These are phyloP conservation scores for Solanum pimpinellifolium DNA, from an alignment of 257 asterid species.

Conservation along the genomic window DNA sequence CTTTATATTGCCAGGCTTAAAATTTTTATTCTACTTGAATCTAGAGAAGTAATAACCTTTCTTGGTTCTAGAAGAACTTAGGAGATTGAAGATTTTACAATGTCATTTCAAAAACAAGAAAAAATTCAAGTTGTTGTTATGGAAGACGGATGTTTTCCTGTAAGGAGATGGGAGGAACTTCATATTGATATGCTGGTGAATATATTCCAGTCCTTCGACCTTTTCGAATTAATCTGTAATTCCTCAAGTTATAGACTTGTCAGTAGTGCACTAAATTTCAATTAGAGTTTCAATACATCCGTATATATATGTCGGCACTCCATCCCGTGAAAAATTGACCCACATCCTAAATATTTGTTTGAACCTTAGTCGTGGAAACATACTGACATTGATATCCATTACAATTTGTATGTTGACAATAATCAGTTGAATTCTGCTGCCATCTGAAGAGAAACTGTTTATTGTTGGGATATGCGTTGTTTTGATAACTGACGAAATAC, in stretches of 20 bases:
- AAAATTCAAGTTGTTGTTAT: conserved; percentile 1
- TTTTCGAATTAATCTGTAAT: conserved; percentile 45
- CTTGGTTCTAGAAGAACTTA: not conserved
- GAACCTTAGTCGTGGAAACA: no score
- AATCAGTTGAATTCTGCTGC: no score
- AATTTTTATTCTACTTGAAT: not conserved
- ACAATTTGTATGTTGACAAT: no score
- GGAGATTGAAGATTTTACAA: not conserved
- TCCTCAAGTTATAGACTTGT: conserved; percentile 21
- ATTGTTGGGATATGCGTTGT: no score
- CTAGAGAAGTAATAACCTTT: not conserved
- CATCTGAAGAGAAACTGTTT: not conserved
- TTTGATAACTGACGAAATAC: no score
- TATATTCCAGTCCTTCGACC: conserved; percentile 45
- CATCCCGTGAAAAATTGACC: no score
- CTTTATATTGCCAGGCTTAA: no score
- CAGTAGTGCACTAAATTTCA: conserved; percentile 47
- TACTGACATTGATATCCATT: no score
- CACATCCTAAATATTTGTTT: no score
- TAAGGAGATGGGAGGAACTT: conserved; percentile 60
- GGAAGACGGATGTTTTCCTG: conserved; percentile 26
- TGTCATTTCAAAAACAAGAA: not conserved
- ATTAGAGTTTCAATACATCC: conserved; percentile 51
- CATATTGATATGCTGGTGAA: conserved; percentile 29
- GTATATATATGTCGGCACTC: no score